Evolutionary conservation across 768 basidiomycete species (phyloP), one percentile per base, ranked within the genome.

Genomic region (Aureoboletus auriporus): DNA sequence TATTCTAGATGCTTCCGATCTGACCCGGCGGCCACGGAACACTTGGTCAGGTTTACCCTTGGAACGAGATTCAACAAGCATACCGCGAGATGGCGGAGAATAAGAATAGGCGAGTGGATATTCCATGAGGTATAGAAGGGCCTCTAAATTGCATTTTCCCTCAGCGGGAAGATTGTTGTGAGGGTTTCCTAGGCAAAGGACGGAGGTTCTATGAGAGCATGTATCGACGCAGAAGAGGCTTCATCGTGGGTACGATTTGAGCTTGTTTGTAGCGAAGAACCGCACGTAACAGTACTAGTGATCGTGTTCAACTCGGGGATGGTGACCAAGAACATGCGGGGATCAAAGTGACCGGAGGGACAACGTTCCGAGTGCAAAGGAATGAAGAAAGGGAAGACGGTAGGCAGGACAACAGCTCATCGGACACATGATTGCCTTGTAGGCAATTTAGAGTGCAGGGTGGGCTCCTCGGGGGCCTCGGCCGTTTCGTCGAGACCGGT

Each of bases 51-150:
- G 82, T 89, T 14, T 94, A 84, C 68, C 75, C 80, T 2, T 92
- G 88, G 89, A 75, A 76, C 11, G 75, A 89, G 43, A 89, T 95
- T 43, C 80, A 81, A 57, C 78, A 78, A 28, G 93, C 92, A 2
- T 90, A 92, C 53, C 73, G 75, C 51, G 89, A 89, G 68, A 93
- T 97, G 86, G 82, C 87, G 63, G 80, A 71, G 49, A 86, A 92
- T 60, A 76, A 72, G 66, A 84, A 78, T 55, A 75, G 69, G 67
- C 63, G 44, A 63, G 72, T 42, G 35, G 33, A 44, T 44, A 44
- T 46, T 46, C 3, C 28, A 26, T 39, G 50, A 46, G 1, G 39
- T 36, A 45, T 33, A 20, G 39, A 49, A 27, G 20, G 14, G 20
- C 6, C 17, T 14, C 26, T 20, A 33, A 41, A 11, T 20, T 44